phyloP scores from a whole-genome alignment of 306 rosid genomes.

The Calophaca sinica region DNA sequence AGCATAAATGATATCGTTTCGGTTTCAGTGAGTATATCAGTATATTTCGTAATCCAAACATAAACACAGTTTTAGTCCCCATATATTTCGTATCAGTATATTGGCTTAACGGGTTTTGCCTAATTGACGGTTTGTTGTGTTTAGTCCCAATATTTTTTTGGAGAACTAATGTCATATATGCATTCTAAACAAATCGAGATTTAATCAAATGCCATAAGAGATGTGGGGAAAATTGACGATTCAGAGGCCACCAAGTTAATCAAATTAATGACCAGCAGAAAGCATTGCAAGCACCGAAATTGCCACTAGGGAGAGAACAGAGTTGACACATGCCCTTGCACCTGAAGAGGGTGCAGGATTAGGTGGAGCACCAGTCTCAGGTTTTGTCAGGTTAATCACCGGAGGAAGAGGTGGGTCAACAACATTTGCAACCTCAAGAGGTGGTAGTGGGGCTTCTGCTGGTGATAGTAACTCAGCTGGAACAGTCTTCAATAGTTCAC shows the following conservation, averaged over 20 bases:
- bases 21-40: not conserved
- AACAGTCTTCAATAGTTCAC: constrained; percentile 46
- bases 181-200: constrained; percentile 32
- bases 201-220: not conserved
- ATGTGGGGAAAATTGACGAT: constrained; percentile 1
- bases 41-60: not conserved
- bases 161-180: not conserved
- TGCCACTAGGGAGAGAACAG: constrained; percentile 45
- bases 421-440: constrained; percentile 53
- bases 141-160: not conserved
- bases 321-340: constrained; percentile 45
- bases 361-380: constrained; percentile 1
- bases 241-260: not conserved
- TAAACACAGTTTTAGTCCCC: no score
- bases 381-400: constrained; percentile 32
- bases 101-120: not conserved
- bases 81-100: no score
- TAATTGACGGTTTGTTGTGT: not conserved
- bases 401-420: constrained; percentile 90
- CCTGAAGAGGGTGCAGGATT: constrained; percentile 36
- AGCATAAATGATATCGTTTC: not conserved
- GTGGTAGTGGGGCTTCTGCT: constrained; percentile 56
- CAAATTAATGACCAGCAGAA: constrained; percentile 39
- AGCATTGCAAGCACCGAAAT: constrained; percentile 45
- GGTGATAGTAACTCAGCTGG: constrained; percentile 46